These are phyloP conservation scores for Fraxinus velutina DNA, from an alignment of 305 asterid genomes.

Conservation along the genomic window DNA sequence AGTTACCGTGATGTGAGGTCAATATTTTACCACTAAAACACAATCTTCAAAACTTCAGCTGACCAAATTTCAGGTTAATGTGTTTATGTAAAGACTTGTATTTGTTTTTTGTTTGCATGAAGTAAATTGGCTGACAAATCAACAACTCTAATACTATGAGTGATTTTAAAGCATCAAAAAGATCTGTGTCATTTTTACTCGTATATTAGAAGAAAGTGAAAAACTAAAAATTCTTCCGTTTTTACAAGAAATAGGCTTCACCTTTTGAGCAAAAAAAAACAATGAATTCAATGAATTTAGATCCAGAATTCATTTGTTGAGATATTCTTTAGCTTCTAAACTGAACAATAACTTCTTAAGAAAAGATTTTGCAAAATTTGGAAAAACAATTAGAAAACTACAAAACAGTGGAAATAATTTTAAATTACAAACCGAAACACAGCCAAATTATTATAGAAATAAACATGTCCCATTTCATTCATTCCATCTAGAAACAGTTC, in stretches of 20 bases:
- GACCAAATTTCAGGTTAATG: not conserved
- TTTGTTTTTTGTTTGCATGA: not conserved
- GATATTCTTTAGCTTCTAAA: not conserved
- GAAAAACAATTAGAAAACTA: not conserved
- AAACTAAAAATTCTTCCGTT: not conserved
- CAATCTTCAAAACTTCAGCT: not conserved
- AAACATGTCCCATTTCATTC: too few relatives aligned
- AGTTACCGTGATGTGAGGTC: not conserved
- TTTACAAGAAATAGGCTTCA: not conserved
- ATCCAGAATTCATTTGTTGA: not conserved
- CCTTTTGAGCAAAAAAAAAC: not conserved
- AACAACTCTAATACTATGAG: not conserved
- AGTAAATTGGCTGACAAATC: not conserved
- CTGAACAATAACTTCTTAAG: not conserved
- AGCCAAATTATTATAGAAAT: too few relatives aligned
- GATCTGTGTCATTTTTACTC: not conserved
- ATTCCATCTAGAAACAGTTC: too few relatives aligned
- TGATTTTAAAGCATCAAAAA: not conserved
- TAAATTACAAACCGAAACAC: too few relatives aligned
- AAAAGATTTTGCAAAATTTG: not conserved
- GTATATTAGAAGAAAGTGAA: not conserved
- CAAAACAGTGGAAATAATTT: too few relatives aligned
- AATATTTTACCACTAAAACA: not conserved
- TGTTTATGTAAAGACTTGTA: not conserved
- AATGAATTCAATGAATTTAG: slow-evolving; percentile 10